Evolutionary conservation across 441 rosid species (phyloP).

Genomic region (Monsonia emarginata): DNA sequence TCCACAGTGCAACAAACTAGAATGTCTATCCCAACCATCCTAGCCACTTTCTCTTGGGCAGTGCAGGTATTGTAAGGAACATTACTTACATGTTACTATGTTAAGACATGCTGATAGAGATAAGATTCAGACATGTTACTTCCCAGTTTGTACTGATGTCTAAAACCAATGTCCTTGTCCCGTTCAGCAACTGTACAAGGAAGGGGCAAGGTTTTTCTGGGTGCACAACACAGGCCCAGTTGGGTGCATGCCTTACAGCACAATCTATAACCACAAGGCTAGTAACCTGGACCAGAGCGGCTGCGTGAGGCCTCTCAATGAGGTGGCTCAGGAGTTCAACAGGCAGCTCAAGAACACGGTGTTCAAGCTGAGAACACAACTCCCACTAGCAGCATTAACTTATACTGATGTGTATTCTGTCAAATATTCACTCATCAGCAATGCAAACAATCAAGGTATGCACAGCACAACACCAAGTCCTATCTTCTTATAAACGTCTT

Average conservation of each 20-base stretch:
- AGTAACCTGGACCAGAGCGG: conserved; percentile 32
- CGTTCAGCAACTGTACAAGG: conserved; percentile 38
- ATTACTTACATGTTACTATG: not conserved
- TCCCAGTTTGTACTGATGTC: not conserved
- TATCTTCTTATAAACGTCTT: too few species aligned
- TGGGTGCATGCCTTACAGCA: conserved; percentile 47
- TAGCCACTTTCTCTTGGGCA: conserved; percentile 40
- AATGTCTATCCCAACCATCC: conserved; percentile 48
- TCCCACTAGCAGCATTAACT: conserved; percentile 32
- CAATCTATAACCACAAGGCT: conserved; percentile 22
- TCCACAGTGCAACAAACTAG: conserved; percentile 37
- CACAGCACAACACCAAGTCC: too few species aligned
- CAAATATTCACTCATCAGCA: conserved; percentile 36
- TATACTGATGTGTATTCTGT: conserved; percentile 46
- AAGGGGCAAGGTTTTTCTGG: conserved; percentile 61
- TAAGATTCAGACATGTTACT: not conserved
- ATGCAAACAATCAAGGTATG: conserved; percentile 33
- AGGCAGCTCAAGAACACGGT: conserved; percentile 39
- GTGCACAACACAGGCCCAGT: conserved; percentile 61
- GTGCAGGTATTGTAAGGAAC: conserved; percentile 42
- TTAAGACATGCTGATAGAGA: not conserved
- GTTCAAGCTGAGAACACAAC: conserved; percentile 29
- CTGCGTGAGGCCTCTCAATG: conserved; percentile 40
- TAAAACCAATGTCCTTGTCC: not conserved
- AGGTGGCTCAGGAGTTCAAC: conserved; percentile 44